Evolutionary conservation across 2,329 filamentous ascomycete species (phyloP), one percentile per base, ranked within the genome.

Genomic region (Coniochaeta hoffmannii): DNA sequence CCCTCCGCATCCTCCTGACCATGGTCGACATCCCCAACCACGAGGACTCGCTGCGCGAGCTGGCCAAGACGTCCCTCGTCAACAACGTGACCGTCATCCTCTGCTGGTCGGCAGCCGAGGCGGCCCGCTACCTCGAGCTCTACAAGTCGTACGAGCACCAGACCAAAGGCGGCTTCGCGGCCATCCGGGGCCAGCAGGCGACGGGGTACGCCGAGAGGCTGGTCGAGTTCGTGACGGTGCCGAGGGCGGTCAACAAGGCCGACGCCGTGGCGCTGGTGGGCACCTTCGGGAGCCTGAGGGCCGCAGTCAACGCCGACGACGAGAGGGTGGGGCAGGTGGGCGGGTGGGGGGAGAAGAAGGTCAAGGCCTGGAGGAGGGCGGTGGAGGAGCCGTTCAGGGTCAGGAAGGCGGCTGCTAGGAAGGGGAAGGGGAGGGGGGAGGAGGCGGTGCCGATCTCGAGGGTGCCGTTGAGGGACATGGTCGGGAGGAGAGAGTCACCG

Each of bases 21-120:
- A 91, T 97, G 83, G 92, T 97, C 26, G 94, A 99, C 70, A 96
- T 99, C 53, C 84, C 87, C 24, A 96, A 96, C 66, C 94, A 97
- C 65, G 90, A 97, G 70, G 91, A 96, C 56, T 82, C 86, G 4
- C 73, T 99, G 53, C 90, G 89, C 62, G 94, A 97, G 68, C 79
- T 99, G 10, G 90, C 90, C 58, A 97, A 97, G 70, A 96, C 92
- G 1, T 92, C 89, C 14, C 73, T 97, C 26, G 85, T 97, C 70
- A 96, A 97, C 69, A 92, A 96, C 62, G 83, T 96, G 38, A 99
- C 94, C 1, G 72, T 99, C 12, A 86, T 99, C 53, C 79, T 97
- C 8, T 96, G 90, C 73, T 99, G 94, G 94, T 93, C 88, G 6
- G 89, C 93, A 15, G 88, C 90, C 57, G 94, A 99, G 74, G 93